Base-by-base conservation (phyloP, 139 green algal genomes). In the Ettlia oleoabundans region DNA sequence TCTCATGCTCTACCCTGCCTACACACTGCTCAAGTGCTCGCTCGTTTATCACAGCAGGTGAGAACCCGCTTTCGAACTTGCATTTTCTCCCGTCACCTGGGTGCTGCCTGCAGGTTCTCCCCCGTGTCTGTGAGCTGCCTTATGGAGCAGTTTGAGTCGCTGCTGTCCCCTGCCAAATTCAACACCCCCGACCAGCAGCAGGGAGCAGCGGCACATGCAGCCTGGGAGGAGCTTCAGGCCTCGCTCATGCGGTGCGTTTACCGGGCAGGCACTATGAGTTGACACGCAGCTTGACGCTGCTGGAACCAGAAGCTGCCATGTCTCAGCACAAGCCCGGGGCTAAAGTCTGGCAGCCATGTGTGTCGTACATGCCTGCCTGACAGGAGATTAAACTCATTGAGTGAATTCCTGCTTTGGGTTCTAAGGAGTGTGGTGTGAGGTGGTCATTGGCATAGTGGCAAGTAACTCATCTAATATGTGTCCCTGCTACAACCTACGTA, bases 181-280 rank as follows among this genome's bases (percentile, higher is more conserved):
- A 19, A 19, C 33, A 78, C 71, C 7, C 71, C 71, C 8, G 71
- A 65, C 13, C 71, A 78, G 71, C 71, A 66, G 47, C 71, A 78
- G 47, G 71, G 51, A 18, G 71, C 71, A 7, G 71, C 71, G 32
- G 71, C 71, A 8, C 71, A 78, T 4, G 35, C 47, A 6, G 71
- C 71, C 33, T 78, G 71, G 71, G 51, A 65, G 71, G 71, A 78
- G 71, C 71, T 78, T 43, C 71, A 78, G 71, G 51, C 35, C 22
- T 63, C n/a, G 13, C 47, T 67, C n/a, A 78, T 66, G 32, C 33
- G 52, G 71, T 78, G 71, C 22, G 71, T n/a, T 28, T 28, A 22
- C 18, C n/a, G n/a, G n/a, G n/a, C n/a, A n/a, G n/a, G n/a, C n/a
- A n/a, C n/a, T n/a, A n/a, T n/a, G n/a, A n/a, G n/a, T n/a, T n/a